Base-by-base conservation (phyloP, 345 rosid genomes). In the Salix caprea region DNA sequence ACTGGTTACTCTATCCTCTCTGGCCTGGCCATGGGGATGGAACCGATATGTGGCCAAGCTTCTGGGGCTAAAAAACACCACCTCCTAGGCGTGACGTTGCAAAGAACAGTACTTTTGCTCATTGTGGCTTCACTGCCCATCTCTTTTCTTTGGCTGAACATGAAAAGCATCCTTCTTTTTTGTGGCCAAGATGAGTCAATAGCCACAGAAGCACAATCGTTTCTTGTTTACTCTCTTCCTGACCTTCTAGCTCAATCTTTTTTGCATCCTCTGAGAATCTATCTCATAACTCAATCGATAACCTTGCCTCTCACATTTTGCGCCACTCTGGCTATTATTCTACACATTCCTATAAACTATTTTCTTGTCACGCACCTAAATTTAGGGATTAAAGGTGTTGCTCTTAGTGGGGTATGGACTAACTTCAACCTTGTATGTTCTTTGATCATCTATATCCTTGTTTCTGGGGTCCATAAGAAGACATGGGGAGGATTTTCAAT, bases 11-110 rank as follows among this genome's bases (percentile, higher is more conserved):
- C 98, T 23, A 73, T 94, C 73, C 92, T 93, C 68, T 91, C 97
- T 4, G 99, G 99, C 64, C 88, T 94, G 3, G 91, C 96, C 77
- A 87, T 88, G 89, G 99, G 97, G 4, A 94, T 93, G 90, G 99
- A 94, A 76, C 90, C 97, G 10, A 89, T 94, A 30, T 94, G 99
- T 72, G 91, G 94, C 0, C 99, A 94, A 79, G 94, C 97, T 34
- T 88, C 87, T 39, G 99, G 99, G 26, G 99, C 99, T 23, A 82
- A 78, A 76, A 89, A 81, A 4, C 86, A 86, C 65, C 79, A 50
- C 34, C 85, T 90, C 46, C 90, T 93, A 2, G 87, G 90, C 21
- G 83, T 86, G 19, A 82, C 94, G n/a, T 82, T 94, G 76, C 97
- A 90, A 78, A 77, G 92, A 78, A 85, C 92, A 4, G 77, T 94